phyloP scores from a whole-genome alignment of 179 eudicot species.

The Vitellaria paradoxa region DNA sequence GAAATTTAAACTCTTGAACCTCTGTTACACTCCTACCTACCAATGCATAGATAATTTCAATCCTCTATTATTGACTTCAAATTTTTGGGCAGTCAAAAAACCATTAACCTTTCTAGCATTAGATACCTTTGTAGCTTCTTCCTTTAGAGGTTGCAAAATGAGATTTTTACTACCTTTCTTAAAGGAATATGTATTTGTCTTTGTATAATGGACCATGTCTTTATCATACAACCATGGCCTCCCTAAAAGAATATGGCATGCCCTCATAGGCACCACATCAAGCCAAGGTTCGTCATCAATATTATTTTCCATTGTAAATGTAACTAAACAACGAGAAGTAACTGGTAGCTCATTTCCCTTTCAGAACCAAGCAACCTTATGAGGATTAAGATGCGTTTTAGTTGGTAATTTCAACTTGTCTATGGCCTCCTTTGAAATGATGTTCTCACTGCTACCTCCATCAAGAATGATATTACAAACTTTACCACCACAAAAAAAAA shows the following conservation, averaged over 20 bases:
- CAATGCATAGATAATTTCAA: not conserved
- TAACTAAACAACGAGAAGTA: not conserved
- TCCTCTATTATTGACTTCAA: not conserved
- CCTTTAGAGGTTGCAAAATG: not conserved
- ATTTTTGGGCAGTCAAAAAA: not conserved
- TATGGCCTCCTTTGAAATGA: not conserved
- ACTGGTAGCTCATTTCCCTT: not conserved
- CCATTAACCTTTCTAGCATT: not conserved
- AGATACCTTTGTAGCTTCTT: not conserved
- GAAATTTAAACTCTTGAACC: not conserved
- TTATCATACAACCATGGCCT: conserved; percentile 9
- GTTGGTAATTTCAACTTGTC: not conserved
- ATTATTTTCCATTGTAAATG: not conserved
- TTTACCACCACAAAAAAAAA: conserved; percentile 6
- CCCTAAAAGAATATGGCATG: not conserved
- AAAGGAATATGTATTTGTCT: not conserved
- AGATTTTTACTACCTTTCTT: not conserved
- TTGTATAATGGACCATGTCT: not conserved
- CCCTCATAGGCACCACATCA: conserved; percentile 6
- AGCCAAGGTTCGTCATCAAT: not conserved
- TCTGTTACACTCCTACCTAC: not conserved
- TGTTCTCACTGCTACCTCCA: not conserved
- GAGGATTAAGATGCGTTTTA: not conserved
- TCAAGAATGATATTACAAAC: conserved; percentile 8
- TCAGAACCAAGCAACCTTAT: conserved; percentile 7